A percentile compares a stretch with the other conserved stretches of the same genome.
Evolutionary conservation across 1,139 yeast genomes (phyloP).

Genomic region (Sugiyamaella japonica): DNA sequence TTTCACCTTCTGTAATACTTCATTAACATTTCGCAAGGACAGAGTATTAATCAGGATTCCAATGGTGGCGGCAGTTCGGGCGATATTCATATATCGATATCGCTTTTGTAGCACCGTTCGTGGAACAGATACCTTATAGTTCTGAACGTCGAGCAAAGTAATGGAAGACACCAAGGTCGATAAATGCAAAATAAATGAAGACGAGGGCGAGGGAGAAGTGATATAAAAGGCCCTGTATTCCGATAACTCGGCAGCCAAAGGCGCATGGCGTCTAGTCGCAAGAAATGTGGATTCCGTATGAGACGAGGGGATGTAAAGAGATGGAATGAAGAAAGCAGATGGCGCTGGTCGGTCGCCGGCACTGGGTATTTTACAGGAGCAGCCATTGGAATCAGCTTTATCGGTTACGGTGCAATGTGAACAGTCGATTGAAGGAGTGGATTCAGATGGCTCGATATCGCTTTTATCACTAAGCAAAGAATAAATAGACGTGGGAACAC

Average conservation of each 20-base stretch:
- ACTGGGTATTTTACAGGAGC: not conserved
- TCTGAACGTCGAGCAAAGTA: constrained; percentile 34
- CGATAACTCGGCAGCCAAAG: constrained; percentile 23
- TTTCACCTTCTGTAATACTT: constrained; percentile 59
- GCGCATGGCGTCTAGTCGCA: constrained; percentile 30
- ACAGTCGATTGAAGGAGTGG: not conserved
- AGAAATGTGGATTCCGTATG: constrained; percentile 20
- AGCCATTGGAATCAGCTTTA: not conserved
- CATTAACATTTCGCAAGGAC: constrained; percentile 70
- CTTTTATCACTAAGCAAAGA: not conserved
- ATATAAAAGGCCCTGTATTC: constrained; percentile 65
- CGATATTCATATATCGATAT: constrained; percentile 81
- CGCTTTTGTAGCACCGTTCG: constrained; percentile 72
- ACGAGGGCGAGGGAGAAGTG: constrained; percentile 57
- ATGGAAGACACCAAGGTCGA: constrained; percentile 66
- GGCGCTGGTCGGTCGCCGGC: constrained; percentile 10
- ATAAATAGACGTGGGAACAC: constrained; percentile 13
- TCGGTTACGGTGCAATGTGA: not conserved
- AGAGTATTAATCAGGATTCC: constrained; percentile 90
- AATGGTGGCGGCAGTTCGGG: constrained; percentile 86
- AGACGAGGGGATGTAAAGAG: constrained; percentile 6
- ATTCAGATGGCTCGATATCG: not conserved
- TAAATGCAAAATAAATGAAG: constrained; percentile 74
- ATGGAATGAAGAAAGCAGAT: constrained; percentile 16
- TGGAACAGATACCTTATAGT: constrained; percentile 51